Base-by-base conservation (phyloP, 2,329 filamentous ascomycete genomes). In the Leptoxyphium fumago region DNA sequence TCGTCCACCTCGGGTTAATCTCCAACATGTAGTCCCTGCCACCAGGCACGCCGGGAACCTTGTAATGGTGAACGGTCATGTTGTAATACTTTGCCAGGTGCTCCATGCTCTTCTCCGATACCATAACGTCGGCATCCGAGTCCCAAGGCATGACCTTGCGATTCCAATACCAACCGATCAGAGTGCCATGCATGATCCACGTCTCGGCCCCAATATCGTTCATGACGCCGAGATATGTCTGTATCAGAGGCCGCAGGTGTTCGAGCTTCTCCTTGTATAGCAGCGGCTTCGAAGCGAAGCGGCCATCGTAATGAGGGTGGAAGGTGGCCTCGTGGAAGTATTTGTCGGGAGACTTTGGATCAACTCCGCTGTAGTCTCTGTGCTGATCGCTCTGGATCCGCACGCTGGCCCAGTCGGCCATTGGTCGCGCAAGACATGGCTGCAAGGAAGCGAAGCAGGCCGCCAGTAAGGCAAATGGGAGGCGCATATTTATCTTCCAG, bases 161-260 rank as follows among this genome's bases (percentile, higher is more conserved):
- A 50, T 77, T 77, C 75, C 75, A 79, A 69, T 72, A 78, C 75
- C 75, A 78, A 30, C 74, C 73, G 13, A 78, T 61, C 36, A 79
- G 59, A 5, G 71, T 72, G 10, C 75, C 75, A 50, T 79, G 75
- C 72, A 78, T 77, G 45, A 79, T 70, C 75, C 75, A 79, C 8
- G 75, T 78, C 50, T 76, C 70, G 3, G 70, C 69, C 11, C 72
- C 70, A 29, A 78, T 66, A 42, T 70, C 65, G 38, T 66, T 60
- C 74, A 78, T 78, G 5, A 72, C 73, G 1, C 64, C 59, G 2
- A 77, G 63, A 51, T 78, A 78, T 1, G 73, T 71, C 50, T 69
- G 69, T 47, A 77, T 64, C 30, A 78, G 61, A 2, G 67, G 61
- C 15, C 65, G 67, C 14, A 78, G 64, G 46, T 73, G 65, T 11